Base-by-base conservation (phyloP, 1,284 basidiomycete genomes). In the Heterobasidion irregulare region DNA sequence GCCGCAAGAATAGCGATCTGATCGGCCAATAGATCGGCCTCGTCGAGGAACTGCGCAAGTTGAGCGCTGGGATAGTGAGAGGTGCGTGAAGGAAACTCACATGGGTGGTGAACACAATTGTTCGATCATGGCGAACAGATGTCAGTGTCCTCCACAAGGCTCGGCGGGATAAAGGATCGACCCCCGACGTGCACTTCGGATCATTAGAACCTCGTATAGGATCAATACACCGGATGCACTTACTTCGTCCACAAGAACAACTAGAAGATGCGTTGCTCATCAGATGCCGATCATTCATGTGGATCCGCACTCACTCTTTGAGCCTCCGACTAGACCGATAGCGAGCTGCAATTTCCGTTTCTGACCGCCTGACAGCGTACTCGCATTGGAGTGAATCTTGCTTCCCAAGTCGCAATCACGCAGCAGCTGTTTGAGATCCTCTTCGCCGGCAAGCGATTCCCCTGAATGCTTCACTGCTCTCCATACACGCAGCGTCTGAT, bases 311-410 rank as follows among this genome's bases (percentile, higher is more conserved):
- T 53, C 60, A 84, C 83, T 79, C 63, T 79, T 80, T 1, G 86
- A 88, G 0, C 86, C 86, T 4, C 88, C 89, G 10, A 90, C 75
- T 8, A 92, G 67, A 5, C 89, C 89, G 58, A 87, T 83, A 0
- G 89, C 89, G 18, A 92, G 72, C 63, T 92, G 88, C 26, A 92
- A 71, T 70, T 91, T 90, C 63, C 89, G 70, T 71, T 92, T 92
- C 72, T 92, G 89, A 7, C 89, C 89, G 1, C 89, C 89, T 35
- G 81, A 84, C 18, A 92, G 73, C 6, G 81, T 84, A 52, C 72
- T 71, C 1, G 87, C 82, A 61, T 84, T 83, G 7, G 80, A 74
- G 61, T 84, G 72, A 7, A 86, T 78, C 69, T 92, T 92, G 56
- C 74, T 73, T 12, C 70, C 78, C 34, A 92, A 69, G 64, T 90